These are phyloP conservation scores for Gloeophyllum trabeum DNA, from an alignment of 768 basidiomycete genomes.

Conservation along the genomic window DNA sequence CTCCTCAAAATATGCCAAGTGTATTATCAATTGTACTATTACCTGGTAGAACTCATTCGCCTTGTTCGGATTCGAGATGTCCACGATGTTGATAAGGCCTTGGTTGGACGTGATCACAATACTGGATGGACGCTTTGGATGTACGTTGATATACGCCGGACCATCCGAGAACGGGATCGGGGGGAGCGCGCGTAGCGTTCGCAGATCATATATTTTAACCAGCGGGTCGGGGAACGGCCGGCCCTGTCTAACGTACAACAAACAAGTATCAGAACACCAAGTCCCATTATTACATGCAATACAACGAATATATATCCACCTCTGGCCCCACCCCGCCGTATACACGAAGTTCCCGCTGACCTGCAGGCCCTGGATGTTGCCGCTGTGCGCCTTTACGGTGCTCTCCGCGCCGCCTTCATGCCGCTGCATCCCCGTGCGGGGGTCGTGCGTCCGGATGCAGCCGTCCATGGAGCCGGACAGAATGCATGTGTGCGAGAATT, in stretches of 20 bases:
- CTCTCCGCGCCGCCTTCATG: constrained; percentile 32
- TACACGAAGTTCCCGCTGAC: constrained; percentile 70
- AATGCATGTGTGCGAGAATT: constrained; percentile 51
- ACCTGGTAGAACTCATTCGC: constrained; percentile 78
- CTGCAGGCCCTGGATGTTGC: constrained; percentile 76
- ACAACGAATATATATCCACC: constrained; percentile 30
- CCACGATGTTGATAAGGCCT: constrained; percentile 79
- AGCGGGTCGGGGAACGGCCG: constrained; percentile 84
- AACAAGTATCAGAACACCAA: constrained; percentile 1
- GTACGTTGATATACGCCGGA: constrained; percentile 74
- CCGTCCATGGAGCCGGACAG: constrained; percentile 69
- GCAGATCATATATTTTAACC: constrained; percentile 87
- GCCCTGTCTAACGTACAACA: constrained; percentile 63
- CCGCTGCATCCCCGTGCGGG: constrained; percentile 46
- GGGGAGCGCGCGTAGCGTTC: constrained; percentile 71
- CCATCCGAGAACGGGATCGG: constrained; percentile 83
- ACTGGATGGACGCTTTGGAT: constrained; percentile 67
- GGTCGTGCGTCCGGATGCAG: constrained; percentile 57
- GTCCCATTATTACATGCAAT: not conserved
- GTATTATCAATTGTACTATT: constrained; percentile 1
- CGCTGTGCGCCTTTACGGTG: constrained; percentile 66
- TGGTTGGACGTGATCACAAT: constrained; percentile 69
- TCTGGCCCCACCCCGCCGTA: constrained; percentile 79
- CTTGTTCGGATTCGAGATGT: constrained; percentile 60
- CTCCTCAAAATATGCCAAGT: not conserved